Percentiles rank a stretch among this genome's conserved stretches.
Evolutionary conservation across 1,284 basidiomycete species (phyloP).

Genomic region (Heliocybe sulcata): DNA sequence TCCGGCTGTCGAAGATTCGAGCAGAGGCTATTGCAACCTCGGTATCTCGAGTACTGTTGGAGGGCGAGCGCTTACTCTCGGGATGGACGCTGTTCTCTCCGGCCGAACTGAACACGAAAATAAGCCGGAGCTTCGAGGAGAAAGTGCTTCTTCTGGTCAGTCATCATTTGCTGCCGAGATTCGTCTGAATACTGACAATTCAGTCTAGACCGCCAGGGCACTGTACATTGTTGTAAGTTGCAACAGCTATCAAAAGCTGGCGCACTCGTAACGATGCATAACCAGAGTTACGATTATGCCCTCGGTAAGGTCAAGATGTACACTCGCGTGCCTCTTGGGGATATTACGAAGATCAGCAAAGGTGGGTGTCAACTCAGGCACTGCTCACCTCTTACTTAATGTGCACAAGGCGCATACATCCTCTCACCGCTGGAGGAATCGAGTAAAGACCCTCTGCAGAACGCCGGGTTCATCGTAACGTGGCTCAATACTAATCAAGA

Average conservation of each 20-base stretch:
- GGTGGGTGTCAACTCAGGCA: conserved; percentile 33
- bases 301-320: conserved; percentile 88
- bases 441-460: conserved; percentile 79
- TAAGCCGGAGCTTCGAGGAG: conserved; percentile 84
- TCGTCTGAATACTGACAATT: conserved; percentile 5
- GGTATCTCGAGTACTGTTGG: conserved; percentile 71
- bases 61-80: conserved; percentile 73
- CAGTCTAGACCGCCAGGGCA: conserved; percentile 49
- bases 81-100: conserved; percentile 95
- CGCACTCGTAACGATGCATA: neutral
- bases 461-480: conserved; percentile 76
- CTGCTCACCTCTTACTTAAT: conserved; percentile 1
- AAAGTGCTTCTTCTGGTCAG: conserved; percentile 85
- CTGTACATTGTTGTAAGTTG: conserved; percentile 58
- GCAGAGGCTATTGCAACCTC: conserved; percentile 87
- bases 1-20: conserved; percentile 82
- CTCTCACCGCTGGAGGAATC: conserved; percentile 86
- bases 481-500: conserved; percentile 65
- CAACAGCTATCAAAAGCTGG: neutral
- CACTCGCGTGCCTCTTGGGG: conserved; percentile 81
- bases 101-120: conserved; percentile 61
- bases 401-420: conserved; percentile 74
- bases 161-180: conserved; percentile 8
- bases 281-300: conserved; percentile 84
- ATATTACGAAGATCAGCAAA: conserved; percentile 79